Conservation (phyloP, 768 basidiomycete species). For the Polyporus arcularius region DNA sequence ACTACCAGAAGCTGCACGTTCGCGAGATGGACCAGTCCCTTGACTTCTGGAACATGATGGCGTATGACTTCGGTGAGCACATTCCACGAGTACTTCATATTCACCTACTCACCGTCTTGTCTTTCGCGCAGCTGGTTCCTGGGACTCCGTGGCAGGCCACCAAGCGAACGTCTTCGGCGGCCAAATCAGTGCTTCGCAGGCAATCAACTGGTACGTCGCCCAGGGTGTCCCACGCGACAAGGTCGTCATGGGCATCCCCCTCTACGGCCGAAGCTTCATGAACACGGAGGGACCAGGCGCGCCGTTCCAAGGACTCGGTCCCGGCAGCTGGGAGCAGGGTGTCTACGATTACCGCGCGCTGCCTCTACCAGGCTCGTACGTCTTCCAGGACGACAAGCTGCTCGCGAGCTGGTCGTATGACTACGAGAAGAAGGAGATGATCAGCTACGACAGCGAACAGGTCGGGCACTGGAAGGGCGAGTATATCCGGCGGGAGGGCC, state of each 20-base stretch:
- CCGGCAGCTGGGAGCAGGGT: constrained; percentile 88
- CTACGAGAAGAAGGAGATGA: constrained; percentile 70
- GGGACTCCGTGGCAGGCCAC: constrained; percentile 71
- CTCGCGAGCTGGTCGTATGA: constrained; percentile 88
- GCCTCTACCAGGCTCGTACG: constrained; percentile 71
- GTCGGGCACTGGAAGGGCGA: constrained; percentile 74
- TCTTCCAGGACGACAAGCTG: constrained; percentile 63
- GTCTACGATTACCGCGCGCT: constrained; percentile 93
- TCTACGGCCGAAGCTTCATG: constrained; percentile 92
- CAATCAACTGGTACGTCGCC: constrained; percentile 68
- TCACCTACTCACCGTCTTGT: background rate
- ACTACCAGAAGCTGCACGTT: constrained; percentile 79
- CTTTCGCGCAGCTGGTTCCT: constrained; percentile 62
- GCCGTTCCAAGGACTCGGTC: constrained; percentile 80
- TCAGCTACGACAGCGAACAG: constrained; percentile 77
- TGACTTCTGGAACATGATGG: constrained; percentile 99
- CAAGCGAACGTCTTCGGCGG: constrained; percentile 85
- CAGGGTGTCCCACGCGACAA: constrained; percentile 77
- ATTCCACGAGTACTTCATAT: background rate
- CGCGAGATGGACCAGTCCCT: constrained; percentile 85
- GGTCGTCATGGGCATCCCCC: constrained; percentile 87
- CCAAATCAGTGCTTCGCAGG: constrained; percentile 60
- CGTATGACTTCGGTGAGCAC: constrained; percentile 75
- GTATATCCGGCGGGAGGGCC: constrained; percentile 72
- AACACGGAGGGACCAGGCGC: constrained; percentile 81